Conservation (phyloP, 2,329 filamentous ascomycete genomes). For the Microdochium bolleyi region DNA sequence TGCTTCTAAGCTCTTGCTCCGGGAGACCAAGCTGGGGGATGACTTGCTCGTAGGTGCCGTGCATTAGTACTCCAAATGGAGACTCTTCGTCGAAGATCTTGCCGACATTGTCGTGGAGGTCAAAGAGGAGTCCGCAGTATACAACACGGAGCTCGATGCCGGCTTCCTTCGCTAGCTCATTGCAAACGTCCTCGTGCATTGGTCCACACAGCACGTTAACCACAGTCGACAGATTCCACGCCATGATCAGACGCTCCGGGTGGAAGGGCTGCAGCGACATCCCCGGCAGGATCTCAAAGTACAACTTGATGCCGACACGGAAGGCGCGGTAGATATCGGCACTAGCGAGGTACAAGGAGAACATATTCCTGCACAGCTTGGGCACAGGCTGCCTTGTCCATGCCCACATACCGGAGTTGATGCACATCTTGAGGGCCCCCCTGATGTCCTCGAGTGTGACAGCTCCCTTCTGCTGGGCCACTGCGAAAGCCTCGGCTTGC, state of each 20-base stretch:
- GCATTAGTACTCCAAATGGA: slow-evolving; percentile 13
- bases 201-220: slow-evolving; percentile 15
- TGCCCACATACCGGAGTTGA: slow-evolving; percentile 15
- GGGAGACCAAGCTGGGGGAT: slow-evolving; percentile 10
- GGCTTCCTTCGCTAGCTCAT: slow-evolving; percentile 10
- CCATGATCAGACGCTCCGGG: slow-evolving; percentile 11
- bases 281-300: slow-evolving; percentile 14
- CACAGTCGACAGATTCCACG: slow-evolving; percentile 13
- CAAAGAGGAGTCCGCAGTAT: slow-evolving; percentile 16
- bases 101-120: slow-evolving; percentile 13
- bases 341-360: slow-evolving; percentile 10
- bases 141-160: slow-evolving; percentile 14
- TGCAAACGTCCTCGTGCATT: slow-evolving; percentile 8
- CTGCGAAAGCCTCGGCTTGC: slow-evolving; percentile 13
- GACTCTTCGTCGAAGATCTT: slow-evolving; percentile 12
- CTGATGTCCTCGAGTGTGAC: slow-evolving; percentile 9
- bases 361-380: slow-evolving; percentile 12
- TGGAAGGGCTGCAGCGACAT: slow-evolving; percentile 13
- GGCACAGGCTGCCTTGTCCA: slow-evolving; percentile 17
- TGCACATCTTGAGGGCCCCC: slow-evolving; percentile 12
- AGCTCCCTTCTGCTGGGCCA: slow-evolving; percentile 5
- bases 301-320: slow-evolving; percentile 14
- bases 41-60: slow-evolving; percentile 14
- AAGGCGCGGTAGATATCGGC: slow-evolving; percentile 13
- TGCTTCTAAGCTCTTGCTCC: slow-evolving; percentile 11